Evolutionary conservation across 2,329 filamentous ascomycete genomes (phyloP), one percentile per base, ranked within the genome.

Genomic region (Pseudocercospora crystallina): DNA sequence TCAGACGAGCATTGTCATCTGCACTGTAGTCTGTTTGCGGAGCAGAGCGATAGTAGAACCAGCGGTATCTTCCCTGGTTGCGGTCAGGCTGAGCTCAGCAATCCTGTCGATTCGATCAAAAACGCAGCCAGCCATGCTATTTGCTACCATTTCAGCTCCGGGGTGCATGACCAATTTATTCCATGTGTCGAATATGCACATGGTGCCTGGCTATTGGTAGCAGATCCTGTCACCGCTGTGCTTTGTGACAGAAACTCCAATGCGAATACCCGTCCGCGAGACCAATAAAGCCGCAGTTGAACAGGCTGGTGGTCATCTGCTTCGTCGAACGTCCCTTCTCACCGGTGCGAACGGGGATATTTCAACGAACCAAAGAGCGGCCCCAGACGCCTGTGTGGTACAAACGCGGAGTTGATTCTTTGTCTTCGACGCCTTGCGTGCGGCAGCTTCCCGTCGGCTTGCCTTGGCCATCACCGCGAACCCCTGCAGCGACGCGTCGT

Each of bases 401-500:
- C 50, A 37, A 40, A 30, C 36, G 41, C 29, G 46, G 42, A 49
- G 51, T 26, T 42, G 26, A 37, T 42, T 35, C 45, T 45, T 42
- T 41, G 45, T 45, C 29, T 38, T 40, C 34, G 29, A 29, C 30
- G 42, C 44, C 44, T 53, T 49, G 51, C 45, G 10, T 49, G 41
- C 40, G 31, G 36, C 31, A 38, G 36, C n/a, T 31, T 31, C 15
- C 13, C 50, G 17, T 36, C 30, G 40, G 33, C 33, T 30, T 17
- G 37, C 13, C 26, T 42, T 9, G 14, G 38, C 30, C 38, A 29
- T 43, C 20, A 15, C 26, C 40, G 49, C 39, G 17, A 43, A 39
- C 36, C 40, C 45, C 50, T 53, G 50, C 50, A 43, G 41, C 49
- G 17, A 47, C 11, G 35, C 38, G 20, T 26, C 26, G 38, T 17